Evolutionary conservation across 371 early-diverging fungal genomes (phyloP).

Genomic region (Mortierella sp.): DNA sequence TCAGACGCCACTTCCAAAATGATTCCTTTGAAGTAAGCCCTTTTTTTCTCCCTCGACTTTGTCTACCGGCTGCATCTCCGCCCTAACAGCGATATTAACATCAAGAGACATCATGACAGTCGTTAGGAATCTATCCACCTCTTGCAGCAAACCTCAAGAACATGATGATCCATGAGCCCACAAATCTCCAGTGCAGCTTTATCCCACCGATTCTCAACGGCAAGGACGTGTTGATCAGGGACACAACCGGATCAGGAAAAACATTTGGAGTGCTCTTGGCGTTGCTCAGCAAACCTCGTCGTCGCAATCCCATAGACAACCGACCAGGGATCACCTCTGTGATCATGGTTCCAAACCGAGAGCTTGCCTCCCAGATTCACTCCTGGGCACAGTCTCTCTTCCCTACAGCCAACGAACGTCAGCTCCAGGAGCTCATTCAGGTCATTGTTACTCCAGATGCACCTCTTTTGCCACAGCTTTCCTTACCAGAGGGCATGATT

Average conservation of each 20-base stretch:
- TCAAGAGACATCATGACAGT: constrained; percentile 36
- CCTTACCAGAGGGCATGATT: background rate
- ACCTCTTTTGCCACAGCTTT: background rate
- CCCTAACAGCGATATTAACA: background rate
- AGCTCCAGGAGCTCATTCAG: constrained; percentile 45
- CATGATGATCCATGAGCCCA: constrained; percentile 63
- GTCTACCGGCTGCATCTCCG: background rate
- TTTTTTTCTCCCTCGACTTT: background rate
- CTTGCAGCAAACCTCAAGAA: constrained; percentile 59
- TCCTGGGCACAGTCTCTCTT: constrained; percentile 60
- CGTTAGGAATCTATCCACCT: constrained; percentile 61
- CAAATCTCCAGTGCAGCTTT: constrained; percentile 63
- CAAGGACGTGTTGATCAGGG: constrained; percentile 72
- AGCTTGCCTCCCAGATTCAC: constrained; percentile 84
- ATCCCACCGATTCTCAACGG: constrained; percentile 67
- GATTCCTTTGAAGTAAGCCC: constrained; percentile 28
- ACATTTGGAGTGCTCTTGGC: constrained; percentile 74
- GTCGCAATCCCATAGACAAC: background rate
- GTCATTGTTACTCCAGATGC: constrained; percentile 24
- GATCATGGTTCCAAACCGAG: constrained; percentile 87
- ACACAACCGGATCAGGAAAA: constrained; percentile 85
- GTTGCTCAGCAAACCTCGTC: constrained; percentile 58
- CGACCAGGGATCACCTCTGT: constrained; percentile 60
- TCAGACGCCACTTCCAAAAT: constrained; percentile 10
- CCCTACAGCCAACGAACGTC: constrained; percentile 13